Evolutionary conservation across 2,329 filamentous ascomycete genomes (phyloP).

Genomic region (Botrytis pseudocinerea): DNA sequence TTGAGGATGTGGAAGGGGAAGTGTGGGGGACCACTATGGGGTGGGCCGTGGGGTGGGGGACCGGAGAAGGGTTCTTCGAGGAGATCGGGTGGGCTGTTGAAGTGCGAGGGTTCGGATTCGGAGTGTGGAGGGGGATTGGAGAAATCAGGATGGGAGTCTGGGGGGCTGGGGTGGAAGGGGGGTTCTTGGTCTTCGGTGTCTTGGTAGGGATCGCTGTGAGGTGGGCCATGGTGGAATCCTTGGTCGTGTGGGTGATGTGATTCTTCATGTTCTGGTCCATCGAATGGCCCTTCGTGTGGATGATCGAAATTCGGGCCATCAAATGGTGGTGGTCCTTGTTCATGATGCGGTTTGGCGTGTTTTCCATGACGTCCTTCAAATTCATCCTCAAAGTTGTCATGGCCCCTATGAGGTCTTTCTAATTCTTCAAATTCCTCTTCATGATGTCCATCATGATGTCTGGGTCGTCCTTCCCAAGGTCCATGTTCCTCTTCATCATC

Average conservation of each 20-base stretch:
- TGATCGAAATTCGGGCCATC: not conserved
- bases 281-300: not conserved
- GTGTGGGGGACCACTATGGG: not conserved
- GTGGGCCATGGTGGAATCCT: not conserved
- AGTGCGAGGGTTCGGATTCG: not conserved
- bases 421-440: not conserved
- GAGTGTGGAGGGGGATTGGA: not conserved
- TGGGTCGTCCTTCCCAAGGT: slow-evolving; percentile 1
- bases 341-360: not conserved
- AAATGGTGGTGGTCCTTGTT: not conserved
- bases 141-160: too few species aligned
- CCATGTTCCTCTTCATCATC: not conserved
- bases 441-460: slow-evolving; percentile 10
- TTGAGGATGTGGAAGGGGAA: slow-evolving; percentile 30
- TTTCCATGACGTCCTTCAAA: not conserved
- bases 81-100: not conserved
- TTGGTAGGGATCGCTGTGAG: not conserved
- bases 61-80: not conserved
- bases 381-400: not conserved
- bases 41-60: not conserved
- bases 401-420: not conserved
- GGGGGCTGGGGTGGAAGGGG: not conserved
- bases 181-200: not conserved
- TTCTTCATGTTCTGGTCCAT: not conserved
- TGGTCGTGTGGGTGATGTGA: not conserved